phyloP scores from a whole-genome alignment of 1,284 basidiomycete genomes.

The Boletus nobilissimus region DNA sequence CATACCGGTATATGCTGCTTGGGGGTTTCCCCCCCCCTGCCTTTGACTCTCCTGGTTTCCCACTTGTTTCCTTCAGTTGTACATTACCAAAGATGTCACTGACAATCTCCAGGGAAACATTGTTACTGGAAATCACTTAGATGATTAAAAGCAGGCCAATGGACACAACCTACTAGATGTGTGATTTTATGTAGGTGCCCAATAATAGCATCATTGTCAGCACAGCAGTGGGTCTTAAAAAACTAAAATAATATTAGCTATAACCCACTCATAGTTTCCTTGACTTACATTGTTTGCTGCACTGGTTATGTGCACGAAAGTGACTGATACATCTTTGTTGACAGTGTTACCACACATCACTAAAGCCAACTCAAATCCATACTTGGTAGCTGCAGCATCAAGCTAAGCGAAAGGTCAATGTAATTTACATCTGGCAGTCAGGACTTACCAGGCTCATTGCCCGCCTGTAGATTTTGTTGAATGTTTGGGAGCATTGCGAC shows the following conservation, averaged over 20 bases:
- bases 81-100: neutral
- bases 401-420: no score
- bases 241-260: neutral
- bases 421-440: no score
- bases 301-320: neutral
- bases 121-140: neutral
- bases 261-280: no score
- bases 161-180: neutral
- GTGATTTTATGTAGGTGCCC: neutral
- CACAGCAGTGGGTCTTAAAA: neutral
- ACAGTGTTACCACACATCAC: neutral
- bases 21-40: no score
- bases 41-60: no score
- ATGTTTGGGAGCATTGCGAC: neutral
- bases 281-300: neutral
- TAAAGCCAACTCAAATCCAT: neutral
- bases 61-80: no score
- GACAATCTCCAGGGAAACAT: neutral
- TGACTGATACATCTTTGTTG: neutral
- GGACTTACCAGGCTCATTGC: neutral
- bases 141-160: neutral
- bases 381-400: neutral
- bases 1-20: no score
- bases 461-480: neutral
- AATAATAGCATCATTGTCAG: neutral